Evolutionary conservation across 768 basidiomycete genomes (phyloP), one percentile per base, ranked within the genome.

Genomic region (Cystofilobasidium bisporidii): DNA sequence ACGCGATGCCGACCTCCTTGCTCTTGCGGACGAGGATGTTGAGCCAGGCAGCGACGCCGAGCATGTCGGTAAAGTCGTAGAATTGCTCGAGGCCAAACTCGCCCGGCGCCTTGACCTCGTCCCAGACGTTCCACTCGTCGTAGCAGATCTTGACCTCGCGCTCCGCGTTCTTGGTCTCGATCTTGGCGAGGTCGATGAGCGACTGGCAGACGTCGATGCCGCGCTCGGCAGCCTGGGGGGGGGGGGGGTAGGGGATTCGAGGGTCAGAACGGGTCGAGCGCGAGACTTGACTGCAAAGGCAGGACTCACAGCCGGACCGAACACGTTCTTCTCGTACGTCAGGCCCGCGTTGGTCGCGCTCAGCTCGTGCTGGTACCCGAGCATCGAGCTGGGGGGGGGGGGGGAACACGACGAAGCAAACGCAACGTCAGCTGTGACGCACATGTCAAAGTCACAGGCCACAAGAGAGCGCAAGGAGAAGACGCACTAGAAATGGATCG

Each of bases 21-120:
- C 83, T 82, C 61, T 85, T 82, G 22, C 84, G 79, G 9, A 85
- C 80, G 69, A 85, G 82, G 6, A 84, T 81, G 72, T 85, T 84
- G 62, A 85, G 74, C 83, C 84, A 85, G 12, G 82, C 78, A 3
- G 82, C 82, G 60, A 85, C 83, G 22, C 83, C 84, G 4, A 83
- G 75, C 40, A 82, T 81, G 72, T 83, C 83, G 12, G 81, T 82
- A 24, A 81, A 76, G 69, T 83, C 82, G 69, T 83, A 84, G 61
- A 79, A 79, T 73, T 83, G 82, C 70, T 83, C 83, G 1, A 82
- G 79, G 3, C 82, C 83, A 40, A 79, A 78, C 63, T 81, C 78
- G 9, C 81, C 82, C 30, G 80, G 80, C 0, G 82, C 82, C 78
- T 75, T 74, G 61, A 70, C 64, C 58, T 74, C 74, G 57, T 76